A percentile compares a stretch with the other conserved stretches of the same genome.
Conservation (phyloP, 176 grass and related monocot species). For the Eleusine coracana region DNA sequence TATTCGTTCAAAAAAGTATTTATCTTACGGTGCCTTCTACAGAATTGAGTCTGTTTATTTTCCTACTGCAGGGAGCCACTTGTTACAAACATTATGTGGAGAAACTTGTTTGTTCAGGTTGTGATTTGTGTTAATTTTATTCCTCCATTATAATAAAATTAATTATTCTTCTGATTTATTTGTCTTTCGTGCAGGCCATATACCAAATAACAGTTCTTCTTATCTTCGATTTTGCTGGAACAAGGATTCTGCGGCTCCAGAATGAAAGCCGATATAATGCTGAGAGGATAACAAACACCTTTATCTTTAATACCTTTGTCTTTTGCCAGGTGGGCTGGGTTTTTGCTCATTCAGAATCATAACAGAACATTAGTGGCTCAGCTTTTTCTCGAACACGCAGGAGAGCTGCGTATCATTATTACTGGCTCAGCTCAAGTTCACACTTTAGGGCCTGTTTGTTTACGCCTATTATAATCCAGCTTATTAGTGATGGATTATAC, state of each 20-base stretch:
- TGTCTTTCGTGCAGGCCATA: constrained; percentile 59
- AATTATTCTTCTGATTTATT: constrained; percentile 21
- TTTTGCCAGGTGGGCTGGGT: constrained; percentile 67
- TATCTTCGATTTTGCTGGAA: constrained; percentile 73
- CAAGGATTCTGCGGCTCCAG: constrained; percentile 60
- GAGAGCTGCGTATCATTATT: too few species aligned
- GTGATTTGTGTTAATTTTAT: constrained; percentile 31
- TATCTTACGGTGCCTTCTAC: not conserved
- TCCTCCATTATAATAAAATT: not conserved
- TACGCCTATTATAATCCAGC: too few species aligned
- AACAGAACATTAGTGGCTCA: not conserved
- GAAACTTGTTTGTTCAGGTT: constrained; percentile 94
- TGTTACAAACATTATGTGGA: constrained; percentile 97
- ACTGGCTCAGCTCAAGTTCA: not conserved
- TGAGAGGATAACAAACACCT: constrained; percentile 82
- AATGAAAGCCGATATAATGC: constrained; percentile 57
- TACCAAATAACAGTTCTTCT: constrained; percentile 90
- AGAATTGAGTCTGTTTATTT: constrained; percentile 34
- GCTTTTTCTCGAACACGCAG: too few species aligned
- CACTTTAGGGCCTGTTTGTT: not conserved
- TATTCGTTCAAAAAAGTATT: not conserved
- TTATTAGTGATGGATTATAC: too few species aligned
- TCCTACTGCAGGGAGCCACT: constrained; percentile 77
- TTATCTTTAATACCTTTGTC: constrained; percentile 96
- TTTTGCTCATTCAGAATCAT: constrained; percentile 21